Percentiles rank a stretch among this genome's conserved stretches.
phyloP scores from a whole-genome alignment of 1,284 basidiomycete genomes.

The Meripilus lineatus region DNA sequence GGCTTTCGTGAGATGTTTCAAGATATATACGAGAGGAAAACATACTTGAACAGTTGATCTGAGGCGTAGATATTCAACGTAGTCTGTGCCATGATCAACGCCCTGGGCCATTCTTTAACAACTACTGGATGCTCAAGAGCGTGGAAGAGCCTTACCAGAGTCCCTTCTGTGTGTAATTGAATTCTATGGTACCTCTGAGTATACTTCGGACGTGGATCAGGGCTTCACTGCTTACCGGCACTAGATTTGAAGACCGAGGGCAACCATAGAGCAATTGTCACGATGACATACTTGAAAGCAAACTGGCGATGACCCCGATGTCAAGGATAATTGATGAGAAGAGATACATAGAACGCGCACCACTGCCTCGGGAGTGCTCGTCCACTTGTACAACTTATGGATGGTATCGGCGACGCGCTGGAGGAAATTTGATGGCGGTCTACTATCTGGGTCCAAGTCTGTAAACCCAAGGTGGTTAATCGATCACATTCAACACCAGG shows the following conservation, averaged over 20 bases:
- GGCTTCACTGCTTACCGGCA: slow-evolving; percentile 34
- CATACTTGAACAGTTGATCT: slow-evolving; percentile 53
- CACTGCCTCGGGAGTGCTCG: slow-evolving; percentile 38
- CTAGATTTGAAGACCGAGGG: slow-evolving; percentile 41
- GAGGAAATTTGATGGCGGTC: slow-evolving; percentile 37
- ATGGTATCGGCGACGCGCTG: slow-evolving; percentile 35
- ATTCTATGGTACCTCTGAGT: not conserved
- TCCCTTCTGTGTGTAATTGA: slow-evolving; percentile 35
- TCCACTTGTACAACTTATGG: slow-evolving; percentile 37
- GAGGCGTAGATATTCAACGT: slow-evolving; percentile 57
- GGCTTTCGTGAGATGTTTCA: slow-evolving; percentile 4
- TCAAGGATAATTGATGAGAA: not conserved
- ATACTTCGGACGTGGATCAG: not conserved
- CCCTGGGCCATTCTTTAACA: slow-evolving; percentile 32
- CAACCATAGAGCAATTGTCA: slow-evolving; percentile 53
- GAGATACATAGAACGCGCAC: slow-evolving; percentile 23
- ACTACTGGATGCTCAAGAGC: not conserved
- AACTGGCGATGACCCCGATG: slow-evolving; percentile 32
- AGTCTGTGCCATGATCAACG: slow-evolving; percentile 65
- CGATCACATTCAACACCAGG: not conserved
- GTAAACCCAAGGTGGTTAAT: not conserved
- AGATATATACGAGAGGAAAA: slow-evolving; percentile 9
- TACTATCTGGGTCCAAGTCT: slow-evolving; percentile 46
- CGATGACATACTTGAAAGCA: slow-evolving; percentile 49
- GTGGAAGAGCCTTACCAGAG: slow-evolving; percentile 29